These are phyloP conservation scores for Kondoa malvinella DNA, from an alignment of 768 basidiomycete species.

Conservation along the genomic window DNA sequence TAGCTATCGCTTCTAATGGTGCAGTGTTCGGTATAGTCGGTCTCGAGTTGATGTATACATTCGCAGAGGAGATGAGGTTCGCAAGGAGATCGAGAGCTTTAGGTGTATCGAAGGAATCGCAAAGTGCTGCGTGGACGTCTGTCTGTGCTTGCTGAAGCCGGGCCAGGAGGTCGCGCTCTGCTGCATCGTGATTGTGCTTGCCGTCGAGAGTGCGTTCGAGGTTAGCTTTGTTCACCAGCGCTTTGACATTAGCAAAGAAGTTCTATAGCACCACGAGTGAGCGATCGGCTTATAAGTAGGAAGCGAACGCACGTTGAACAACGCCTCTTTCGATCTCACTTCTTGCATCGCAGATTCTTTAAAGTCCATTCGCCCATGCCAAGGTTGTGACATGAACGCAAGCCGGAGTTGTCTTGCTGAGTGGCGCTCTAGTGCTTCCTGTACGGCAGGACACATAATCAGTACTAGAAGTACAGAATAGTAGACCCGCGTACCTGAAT, in stretches of 20 bases:
- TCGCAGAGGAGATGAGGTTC: constrained; percentile 66
- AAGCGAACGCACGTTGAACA: constrained; percentile 50
- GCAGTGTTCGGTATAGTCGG: constrained; percentile 35
- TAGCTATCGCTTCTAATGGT: constrained; percentile 43
- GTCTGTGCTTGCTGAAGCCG: constrained; percentile 57
- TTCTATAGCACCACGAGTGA: constrained; percentile 42
- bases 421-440: constrained; percentile 68
- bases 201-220: constrained; percentile 30
- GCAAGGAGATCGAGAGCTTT: constrained; percentile 56
- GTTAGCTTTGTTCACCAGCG: constrained; percentile 46
- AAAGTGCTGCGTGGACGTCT: constrained; percentile 67
- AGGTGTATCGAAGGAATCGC: constrained; percentile 95
- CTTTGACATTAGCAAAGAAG: constrained; percentile 77
- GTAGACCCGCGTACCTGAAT: constrained; percentile 35
- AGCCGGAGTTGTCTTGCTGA: constrained; percentile 75
- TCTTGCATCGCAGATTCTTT: constrained; percentile 72
- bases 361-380: constrained; percentile 88
- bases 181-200: constrained; percentile 34
- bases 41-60: constrained; percentile 53
- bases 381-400: constrained; percentile 73
- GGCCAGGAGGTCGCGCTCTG: constrained; percentile 51
- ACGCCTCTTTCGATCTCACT: constrained; percentile 63
- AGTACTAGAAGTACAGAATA: background rate
- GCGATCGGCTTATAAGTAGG: background rate
- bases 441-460: constrained; percentile 28